Percentiles rank a stretch among this genome's conserved stretches.
Conservation (phyloP, 1,284 basidiomycete genomes). For the Trichosporon inkin region DNA sequence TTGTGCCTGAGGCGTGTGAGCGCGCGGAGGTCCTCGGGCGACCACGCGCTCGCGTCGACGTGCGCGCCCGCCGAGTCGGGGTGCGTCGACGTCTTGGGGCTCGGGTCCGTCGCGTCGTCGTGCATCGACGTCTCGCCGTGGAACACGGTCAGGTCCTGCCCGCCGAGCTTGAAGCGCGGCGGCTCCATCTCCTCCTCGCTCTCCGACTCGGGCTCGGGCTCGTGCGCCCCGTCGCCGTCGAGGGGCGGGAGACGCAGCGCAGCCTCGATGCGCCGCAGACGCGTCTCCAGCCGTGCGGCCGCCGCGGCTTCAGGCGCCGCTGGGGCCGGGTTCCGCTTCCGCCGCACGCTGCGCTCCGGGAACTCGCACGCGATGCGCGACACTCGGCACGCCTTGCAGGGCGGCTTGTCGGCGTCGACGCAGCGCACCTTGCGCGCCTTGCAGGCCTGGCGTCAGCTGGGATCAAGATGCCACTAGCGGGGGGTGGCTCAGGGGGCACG, state of each 20-base stretch:
- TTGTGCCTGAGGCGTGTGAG: constrained; percentile 23
- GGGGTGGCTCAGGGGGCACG: too few species aligned
- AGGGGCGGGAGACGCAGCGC: constrained; percentile 20
- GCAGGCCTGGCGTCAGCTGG: constrained; percentile 19
- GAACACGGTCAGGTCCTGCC: constrained; percentile 21
- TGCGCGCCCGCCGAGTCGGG: background rate
- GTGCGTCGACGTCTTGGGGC: constrained; percentile 10
- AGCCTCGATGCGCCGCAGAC: constrained; percentile 23
- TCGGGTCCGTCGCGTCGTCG: constrained; percentile 19
- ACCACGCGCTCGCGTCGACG: constrained; percentile 18
- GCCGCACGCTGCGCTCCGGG: constrained; percentile 17
- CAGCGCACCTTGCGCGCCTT: constrained; percentile 28
- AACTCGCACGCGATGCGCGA: constrained; percentile 26
- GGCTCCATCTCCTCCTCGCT: constrained; percentile 20
- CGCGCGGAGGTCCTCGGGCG: constrained; percentile 17
- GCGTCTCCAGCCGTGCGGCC: constrained; percentile 14
- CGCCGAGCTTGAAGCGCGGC: constrained; percentile 24
- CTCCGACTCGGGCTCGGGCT: constrained; percentile 9
- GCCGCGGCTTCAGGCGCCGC: background rate
- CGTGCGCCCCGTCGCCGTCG: background rate
- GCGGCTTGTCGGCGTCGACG: constrained; percentile 24
- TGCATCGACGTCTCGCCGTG: constrained; percentile 18
- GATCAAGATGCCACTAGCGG: too few species aligned
- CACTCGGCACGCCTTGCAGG: constrained; percentile 25
- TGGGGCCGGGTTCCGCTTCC: constrained; percentile 2